Conservation (phyloP, 192 early-diverging fungal genomes). For the Rhizophagus clarus region DNA sequence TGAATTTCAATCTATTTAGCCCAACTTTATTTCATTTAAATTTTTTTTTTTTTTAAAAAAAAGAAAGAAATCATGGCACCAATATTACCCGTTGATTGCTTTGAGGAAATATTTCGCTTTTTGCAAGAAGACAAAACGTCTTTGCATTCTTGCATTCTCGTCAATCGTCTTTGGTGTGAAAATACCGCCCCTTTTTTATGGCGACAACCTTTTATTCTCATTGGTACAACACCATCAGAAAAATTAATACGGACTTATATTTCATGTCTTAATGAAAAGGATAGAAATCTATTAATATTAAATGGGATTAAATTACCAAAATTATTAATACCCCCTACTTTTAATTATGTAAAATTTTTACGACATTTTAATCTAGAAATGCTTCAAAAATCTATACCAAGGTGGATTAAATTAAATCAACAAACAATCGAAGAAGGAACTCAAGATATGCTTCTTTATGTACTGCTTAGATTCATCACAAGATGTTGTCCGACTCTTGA, state of each 20-base stretch:
- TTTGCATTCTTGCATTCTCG: slow-evolving; percentile 14
- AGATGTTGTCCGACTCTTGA: not conserved
- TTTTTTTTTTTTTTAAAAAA: too few relatives aligned
- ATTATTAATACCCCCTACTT: not conserved
- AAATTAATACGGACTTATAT: not conserved
- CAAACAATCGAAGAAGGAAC: not conserved
- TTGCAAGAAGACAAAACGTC: not conserved
- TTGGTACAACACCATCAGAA: not conserved
- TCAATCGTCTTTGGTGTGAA: slow-evolving; percentile 11
- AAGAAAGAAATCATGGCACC: not conserved
- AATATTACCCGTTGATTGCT: not conserved
- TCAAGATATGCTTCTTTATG: not conserved
- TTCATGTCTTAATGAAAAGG: not conserved
- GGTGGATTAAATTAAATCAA: not conserved
- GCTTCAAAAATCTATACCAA: not conserved
- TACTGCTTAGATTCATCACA: not conserved
- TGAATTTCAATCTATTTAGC: too few relatives aligned
- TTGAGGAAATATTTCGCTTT: not conserved
- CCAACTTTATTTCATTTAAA: too few relatives aligned
- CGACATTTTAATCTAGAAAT: not conserved
- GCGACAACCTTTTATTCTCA: not conserved
- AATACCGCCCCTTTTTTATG: not conserved
- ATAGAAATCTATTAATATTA: not conserved
- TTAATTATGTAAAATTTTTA: not conserved
- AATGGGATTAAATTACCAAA: not conserved